Conservation (phyloP, 257 asterid genomes). For the Rubia yunnanensis region DNA sequence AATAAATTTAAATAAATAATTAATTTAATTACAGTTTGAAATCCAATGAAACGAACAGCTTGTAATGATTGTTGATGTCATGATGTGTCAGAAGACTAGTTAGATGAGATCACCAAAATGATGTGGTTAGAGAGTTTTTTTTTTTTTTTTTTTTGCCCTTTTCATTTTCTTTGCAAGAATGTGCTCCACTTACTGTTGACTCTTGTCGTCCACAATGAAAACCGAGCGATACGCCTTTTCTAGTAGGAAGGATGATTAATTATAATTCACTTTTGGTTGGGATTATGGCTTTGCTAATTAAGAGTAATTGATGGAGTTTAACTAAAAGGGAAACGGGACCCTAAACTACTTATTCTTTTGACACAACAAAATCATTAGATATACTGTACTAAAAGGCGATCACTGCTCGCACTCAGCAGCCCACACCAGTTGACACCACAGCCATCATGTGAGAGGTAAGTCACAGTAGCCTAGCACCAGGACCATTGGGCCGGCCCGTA, state of each 20-base stretch:
- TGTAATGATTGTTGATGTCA: slow-evolving; percentile 2
- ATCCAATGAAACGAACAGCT: too few species aligned
- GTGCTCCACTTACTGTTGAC: slow-evolving; percentile 12
- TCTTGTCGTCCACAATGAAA: slow-evolving; percentile 15
- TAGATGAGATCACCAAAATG: slow-evolving; percentile 3
- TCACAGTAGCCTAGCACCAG: too few species aligned
- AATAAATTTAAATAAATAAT: too few species aligned
- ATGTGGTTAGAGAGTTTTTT: background rate
- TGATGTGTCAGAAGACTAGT: background rate
- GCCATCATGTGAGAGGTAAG: too few species aligned
- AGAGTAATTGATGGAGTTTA: background rate
- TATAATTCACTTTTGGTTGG: background rate
- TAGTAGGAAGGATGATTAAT: background rate
- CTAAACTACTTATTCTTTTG: background rate
- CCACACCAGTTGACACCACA: too few species aligned
- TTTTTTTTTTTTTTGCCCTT: too few species aligned
- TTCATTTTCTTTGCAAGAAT: background rate
- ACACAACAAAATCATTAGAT: background rate
- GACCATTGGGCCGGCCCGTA: too few species aligned
- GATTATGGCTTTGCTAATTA: background rate
- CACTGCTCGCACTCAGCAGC: too few species aligned
- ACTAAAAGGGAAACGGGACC: background rate
- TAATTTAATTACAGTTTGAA: too few species aligned
- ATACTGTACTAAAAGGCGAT: too few species aligned
- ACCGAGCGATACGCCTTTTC: slow-evolving; percentile 6